Conservation (phyloP, 2,329 filamentous ascomycete genomes). For the Monascus ruber region DNA sequence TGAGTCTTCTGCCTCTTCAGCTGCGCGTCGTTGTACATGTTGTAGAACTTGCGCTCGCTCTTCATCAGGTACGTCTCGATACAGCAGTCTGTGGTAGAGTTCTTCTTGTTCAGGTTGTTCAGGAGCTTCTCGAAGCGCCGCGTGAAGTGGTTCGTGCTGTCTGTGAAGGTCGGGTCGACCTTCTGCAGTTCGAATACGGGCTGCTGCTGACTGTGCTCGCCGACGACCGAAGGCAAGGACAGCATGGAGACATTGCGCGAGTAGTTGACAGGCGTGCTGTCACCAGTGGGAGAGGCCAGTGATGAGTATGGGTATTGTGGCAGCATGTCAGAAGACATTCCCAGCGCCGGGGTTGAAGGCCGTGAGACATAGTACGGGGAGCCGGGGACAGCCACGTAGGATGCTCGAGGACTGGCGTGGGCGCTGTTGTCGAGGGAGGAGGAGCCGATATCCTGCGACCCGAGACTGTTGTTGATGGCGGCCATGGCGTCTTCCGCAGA, state of each 20-base stretch:
- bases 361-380: too few species aligned
- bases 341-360: too few species aligned
- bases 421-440: too few species aligned
- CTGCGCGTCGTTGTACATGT: constrained; percentile 46
- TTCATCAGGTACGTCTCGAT: constrained; percentile 55
- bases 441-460: too few species aligned
- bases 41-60: constrained; percentile 58
- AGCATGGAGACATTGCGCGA: constrained; percentile 37
- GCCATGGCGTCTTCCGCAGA: too few species aligned
- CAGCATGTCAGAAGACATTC: too few species aligned
- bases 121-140: constrained; percentile 47
- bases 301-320: too few species aligned
- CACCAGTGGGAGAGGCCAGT: too few species aligned
- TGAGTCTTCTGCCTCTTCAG: constrained; percentile 39
- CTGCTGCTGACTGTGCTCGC: constrained; percentile 34
- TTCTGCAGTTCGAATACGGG: constrained; percentile 55
- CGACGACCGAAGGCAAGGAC: constrained; percentile 46
- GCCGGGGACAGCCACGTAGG: too few species aligned
- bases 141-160: constrained; percentile 51
- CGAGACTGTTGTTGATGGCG: too few species aligned
- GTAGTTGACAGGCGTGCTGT: constrained; percentile 15
- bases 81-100: constrained; percentile 48
- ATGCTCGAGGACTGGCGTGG: too few species aligned
- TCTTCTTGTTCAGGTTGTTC: constrained; percentile 43
- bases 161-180: constrained; percentile 57